These are phyloP conservation scores for Cyphellophora attinorum DNA, from an alignment of 2,329 filamentous ascomycete genomes.

Conservation along the genomic window DNA sequence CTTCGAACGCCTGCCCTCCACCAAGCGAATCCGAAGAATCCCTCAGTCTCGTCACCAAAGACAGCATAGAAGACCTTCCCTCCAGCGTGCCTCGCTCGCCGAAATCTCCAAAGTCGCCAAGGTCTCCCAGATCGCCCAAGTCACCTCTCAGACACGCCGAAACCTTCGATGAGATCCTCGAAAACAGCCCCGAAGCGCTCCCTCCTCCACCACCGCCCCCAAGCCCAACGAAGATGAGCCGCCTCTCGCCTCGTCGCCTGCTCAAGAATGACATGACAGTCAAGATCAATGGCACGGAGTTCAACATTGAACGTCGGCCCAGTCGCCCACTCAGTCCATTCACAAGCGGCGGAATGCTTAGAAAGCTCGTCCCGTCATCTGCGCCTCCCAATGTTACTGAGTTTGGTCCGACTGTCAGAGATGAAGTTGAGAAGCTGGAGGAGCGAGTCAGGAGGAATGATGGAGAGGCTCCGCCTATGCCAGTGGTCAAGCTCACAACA, in stretches of 20 bases:
- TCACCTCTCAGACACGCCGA: slow-evolving; percentile 1
- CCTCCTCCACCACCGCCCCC: slow-evolving; percentile 9
- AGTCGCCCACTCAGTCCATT: slow-evolving; percentile 15
- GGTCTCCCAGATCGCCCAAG: not conserved
- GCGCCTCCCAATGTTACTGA: slow-evolving; percentile 12
- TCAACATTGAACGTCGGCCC: slow-evolving; percentile 8
- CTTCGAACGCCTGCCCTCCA: not conserved
- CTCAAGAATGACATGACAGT: slow-evolving; percentile 14
- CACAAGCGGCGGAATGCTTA: slow-evolving; percentile 14
- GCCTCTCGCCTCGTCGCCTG: slow-evolving; percentile 5
- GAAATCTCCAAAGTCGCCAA: slow-evolving; percentile 3
- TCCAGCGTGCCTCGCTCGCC: slow-evolving; percentile 12
- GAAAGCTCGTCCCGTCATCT: slow-evolving; percentile 10
- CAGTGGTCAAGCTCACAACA: not conserved
- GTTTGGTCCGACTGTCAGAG: slow-evolving; percentile 13
- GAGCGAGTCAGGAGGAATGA: not conserved
- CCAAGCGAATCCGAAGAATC: slow-evolving; percentile 9
- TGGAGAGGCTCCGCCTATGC: not conserved
- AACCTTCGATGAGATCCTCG: not conserved
- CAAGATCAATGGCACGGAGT: slow-evolving; percentile 10
- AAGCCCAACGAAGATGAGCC: slow-evolving; percentile 3
- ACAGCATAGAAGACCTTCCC: slow-evolving; percentile 14
- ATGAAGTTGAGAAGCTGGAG: slow-evolving; percentile 6
- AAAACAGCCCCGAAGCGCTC: slow-evolving; percentile 1
- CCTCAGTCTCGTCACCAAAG: slow-evolving; percentile 13